Conservation (phyloP, 2,329 filamentous ascomycete genomes). For the Fusarium compactum region DNA sequence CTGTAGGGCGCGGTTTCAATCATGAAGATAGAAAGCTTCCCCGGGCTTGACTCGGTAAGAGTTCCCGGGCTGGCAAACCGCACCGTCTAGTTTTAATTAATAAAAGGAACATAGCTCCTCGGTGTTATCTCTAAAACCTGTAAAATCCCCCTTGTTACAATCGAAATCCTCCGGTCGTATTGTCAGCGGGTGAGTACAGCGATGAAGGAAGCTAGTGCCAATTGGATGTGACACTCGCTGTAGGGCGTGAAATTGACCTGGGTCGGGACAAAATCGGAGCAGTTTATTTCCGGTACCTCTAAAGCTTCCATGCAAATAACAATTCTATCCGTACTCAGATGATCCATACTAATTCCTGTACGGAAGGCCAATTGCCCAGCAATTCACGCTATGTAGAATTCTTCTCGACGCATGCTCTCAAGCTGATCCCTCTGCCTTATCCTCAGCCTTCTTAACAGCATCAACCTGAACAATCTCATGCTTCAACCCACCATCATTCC, state of each 20-base stretch:
- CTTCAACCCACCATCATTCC: not conserved
- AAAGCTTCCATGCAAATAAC: not conserved
- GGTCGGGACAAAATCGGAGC: conserved; percentile 24
- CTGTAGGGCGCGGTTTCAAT: not conserved
- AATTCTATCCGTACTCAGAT: not conserved
- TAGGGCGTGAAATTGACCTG: conserved; percentile 23
- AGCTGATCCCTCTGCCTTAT: not conserved
- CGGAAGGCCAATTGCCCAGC: not conserved
- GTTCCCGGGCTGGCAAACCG: not conserved
- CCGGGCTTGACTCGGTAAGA: not conserved
- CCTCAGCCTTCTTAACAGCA: not conserved
- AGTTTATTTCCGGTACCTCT: not conserved
- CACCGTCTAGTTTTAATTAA: not conserved
- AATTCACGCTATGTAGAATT: not conserved
- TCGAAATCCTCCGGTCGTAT: not conserved
- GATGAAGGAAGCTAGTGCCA: not conserved
- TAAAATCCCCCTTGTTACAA: no score
- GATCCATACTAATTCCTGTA: not conserved
- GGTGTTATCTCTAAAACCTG: no score
- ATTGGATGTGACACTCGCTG: not conserved
- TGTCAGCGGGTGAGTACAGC: not conserved
- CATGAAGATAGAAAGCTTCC: not conserved
- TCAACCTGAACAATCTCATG: conserved; percentile 35
- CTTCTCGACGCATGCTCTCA: not conserved
- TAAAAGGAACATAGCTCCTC: not conserved